Evolutionary conservation across 768 basidiomycete genomes (phyloP), one percentile per base, ranked within the genome.

Genomic region (Russula sp.): DNA sequence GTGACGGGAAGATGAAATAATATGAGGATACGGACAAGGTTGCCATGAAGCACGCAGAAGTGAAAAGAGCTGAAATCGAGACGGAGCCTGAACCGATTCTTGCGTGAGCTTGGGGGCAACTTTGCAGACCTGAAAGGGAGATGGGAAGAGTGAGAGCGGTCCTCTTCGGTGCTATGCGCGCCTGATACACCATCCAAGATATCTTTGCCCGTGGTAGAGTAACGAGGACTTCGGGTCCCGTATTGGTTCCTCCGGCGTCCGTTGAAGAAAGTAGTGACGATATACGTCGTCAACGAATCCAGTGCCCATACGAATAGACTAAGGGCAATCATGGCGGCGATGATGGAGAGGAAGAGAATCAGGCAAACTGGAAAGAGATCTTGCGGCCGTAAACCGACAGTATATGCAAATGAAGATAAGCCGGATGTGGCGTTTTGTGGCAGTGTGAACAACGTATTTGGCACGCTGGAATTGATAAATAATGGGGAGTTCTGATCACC

Each of bases 1-100:
- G 94, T 96, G 62, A 98, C 82, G 7, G 96, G 96, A 20, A 98
- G 84, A 74, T 99, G 96, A 77, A 99, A 98, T 39, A 95, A 78
- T 44, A 97, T 80, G 48, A 98, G 83, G 61, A 98, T 78, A 63
- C 96, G 89, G 62, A 95, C 86, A 63, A 98, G 84, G 74, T 97
- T 98, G 50, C 96, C 96, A 67, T 90, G 86, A 57, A 93, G 77
- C 55, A 91, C 83, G 67, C 83, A 88, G 18, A 85, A 82, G 72
- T 94, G 91, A 75, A 94, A 90, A 18, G 89, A 88, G 55, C 84
- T 85, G 63, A 88, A 80, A 68, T 85, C 81, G 39, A 82, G 78
- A 51, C 85, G 81, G 31, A 82, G 66, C 56, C 79, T 76, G 78
- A 80, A 81, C 84, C 84, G 86, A 53, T 74, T 70, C 74, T 70